phyloP scores from a whole-genome alignment of 148 eudicot genomes.

The Rhododendron williamsianum region DNA sequence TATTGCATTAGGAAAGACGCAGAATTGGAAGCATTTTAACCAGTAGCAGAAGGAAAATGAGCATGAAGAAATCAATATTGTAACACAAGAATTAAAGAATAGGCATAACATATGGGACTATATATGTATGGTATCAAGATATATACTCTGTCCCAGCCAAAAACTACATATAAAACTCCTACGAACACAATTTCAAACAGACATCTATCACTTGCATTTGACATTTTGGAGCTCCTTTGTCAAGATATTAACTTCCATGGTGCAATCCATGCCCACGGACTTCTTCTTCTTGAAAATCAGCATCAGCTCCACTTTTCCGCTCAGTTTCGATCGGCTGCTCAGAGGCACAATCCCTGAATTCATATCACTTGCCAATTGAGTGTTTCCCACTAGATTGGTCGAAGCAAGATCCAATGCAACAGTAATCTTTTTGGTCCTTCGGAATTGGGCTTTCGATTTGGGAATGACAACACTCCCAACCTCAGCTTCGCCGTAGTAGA shows the following conservation, averaged over 20 bases:
- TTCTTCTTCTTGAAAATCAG: background rate
- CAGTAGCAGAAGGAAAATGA: background rate
- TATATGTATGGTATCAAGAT: too few relatives aligned
- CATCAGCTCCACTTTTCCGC: background rate
- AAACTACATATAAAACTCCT: background rate
- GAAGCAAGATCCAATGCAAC: background rate
- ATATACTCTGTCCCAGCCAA: background rate
- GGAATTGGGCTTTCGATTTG: background rate
- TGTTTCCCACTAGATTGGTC: background rate
- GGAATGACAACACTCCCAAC: conserved; percentile 10
- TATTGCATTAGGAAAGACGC: background rate
- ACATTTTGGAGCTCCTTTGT: background rate
- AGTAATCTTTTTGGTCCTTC: conserved; percentile 11
- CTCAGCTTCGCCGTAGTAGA: background rate
- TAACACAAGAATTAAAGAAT: background rate
- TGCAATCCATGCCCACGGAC: background rate
- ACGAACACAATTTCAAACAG: background rate
- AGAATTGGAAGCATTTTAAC: too few relatives aligned
- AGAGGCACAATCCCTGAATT: background rate
- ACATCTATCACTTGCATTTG: background rate
- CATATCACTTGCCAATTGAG: background rate
- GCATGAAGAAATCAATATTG: background rate
- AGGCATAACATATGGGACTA: background rate
- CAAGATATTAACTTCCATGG: background rate
- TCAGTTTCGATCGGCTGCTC: background rate